Percentiles rank a stretch among this genome's conserved stretches.
Conservation (phyloP, 23 red algal genomes). For the Chondrus crispus region DNA sequence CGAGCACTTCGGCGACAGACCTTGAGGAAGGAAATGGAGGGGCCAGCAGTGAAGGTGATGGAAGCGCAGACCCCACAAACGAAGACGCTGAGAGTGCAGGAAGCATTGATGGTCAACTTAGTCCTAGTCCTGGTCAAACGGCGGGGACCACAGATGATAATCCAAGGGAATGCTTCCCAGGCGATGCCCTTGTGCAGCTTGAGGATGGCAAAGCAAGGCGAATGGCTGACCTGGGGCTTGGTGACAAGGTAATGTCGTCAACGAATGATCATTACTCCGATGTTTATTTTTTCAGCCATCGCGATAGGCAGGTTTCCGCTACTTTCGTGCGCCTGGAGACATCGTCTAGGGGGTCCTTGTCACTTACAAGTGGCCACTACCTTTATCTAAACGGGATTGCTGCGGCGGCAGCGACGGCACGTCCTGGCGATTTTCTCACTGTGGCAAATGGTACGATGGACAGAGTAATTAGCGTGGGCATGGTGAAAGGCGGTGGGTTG, state of each 20-base stretch:
- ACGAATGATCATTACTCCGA: background rate
- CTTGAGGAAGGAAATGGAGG: too few species aligned
- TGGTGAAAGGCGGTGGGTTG: background rate
- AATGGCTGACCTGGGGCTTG: conserved; percentile 47
- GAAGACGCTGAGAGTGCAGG: too few species aligned
- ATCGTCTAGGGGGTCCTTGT: background rate
- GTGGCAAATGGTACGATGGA: background rate
- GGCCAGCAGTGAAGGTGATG: too few species aligned
- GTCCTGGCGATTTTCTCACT: background rate
- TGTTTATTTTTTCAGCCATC: background rate
- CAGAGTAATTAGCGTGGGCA: background rate
- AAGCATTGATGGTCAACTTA: too few species aligned
- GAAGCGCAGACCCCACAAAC: too few species aligned
- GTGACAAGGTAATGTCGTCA: conserved; percentile 30
- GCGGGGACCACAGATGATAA: background rate
- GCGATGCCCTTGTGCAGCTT: conserved; percentile 42
- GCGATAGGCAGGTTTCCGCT: background rate
- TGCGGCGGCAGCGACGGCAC: background rate
- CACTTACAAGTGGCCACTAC: conserved; percentile 8
- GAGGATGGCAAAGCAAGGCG: conserved; percentile 38
- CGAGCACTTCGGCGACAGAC: too few species aligned
- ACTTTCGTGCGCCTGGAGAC: background rate
- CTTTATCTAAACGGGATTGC: background rate
- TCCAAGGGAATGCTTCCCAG: conserved; percentile 42
- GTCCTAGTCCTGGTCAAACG: too few species aligned